Evolutionary conservation across 192 early-diverging fungal species (phyloP).

Genomic region (Phycomyces nitens): DNA sequence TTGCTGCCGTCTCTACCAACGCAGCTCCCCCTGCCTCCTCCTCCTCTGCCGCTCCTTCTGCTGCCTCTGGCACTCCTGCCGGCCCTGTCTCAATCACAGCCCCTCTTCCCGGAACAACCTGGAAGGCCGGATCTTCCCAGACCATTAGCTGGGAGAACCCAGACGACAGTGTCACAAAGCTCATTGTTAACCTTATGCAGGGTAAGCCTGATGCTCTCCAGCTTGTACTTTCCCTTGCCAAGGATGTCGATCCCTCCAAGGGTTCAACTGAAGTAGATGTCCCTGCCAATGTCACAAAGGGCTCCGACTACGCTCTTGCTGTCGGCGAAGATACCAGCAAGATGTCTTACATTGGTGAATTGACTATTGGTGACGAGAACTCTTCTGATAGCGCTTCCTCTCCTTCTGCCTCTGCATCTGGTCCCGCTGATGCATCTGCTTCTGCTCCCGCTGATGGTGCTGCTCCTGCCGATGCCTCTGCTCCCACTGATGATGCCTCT

Average conservation of each 20-base stretch:
- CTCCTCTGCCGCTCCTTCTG: neutral
- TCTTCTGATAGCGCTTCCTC: neutral
- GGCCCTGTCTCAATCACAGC: constrained; percentile 20
- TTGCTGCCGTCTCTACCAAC: neutral
- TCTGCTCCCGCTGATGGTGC: neutral
- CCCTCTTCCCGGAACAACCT: constrained; percentile 17
- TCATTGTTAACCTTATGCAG: constrained; percentile 22
- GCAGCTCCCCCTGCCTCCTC: constrained; percentile 4
- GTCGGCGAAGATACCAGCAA: constrained; percentile 10
- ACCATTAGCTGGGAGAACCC: constrained; percentile 14
- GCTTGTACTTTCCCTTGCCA: constrained; percentile 6
- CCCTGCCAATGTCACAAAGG: constrained; percentile 15
- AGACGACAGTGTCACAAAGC: neutral
- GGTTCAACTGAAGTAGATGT: constrained; percentile 6
- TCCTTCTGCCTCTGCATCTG: neutral
- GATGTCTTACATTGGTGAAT: constrained; percentile 25
- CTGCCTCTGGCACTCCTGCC: neutral
- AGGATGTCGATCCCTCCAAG: constrained; percentile 9
- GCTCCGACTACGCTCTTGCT: constrained; percentile 19
- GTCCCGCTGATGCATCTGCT: neutral
- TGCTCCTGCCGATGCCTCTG: neutral
- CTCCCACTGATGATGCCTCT: neutral
- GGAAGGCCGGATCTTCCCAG: constrained; percentile 15
- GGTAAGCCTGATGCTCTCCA: constrained; percentile 14
- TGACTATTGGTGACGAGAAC: neutral